Base-by-base conservation (phyloP, 2,329 filamentous ascomycete species). In the Phialophora tarda region DNA sequence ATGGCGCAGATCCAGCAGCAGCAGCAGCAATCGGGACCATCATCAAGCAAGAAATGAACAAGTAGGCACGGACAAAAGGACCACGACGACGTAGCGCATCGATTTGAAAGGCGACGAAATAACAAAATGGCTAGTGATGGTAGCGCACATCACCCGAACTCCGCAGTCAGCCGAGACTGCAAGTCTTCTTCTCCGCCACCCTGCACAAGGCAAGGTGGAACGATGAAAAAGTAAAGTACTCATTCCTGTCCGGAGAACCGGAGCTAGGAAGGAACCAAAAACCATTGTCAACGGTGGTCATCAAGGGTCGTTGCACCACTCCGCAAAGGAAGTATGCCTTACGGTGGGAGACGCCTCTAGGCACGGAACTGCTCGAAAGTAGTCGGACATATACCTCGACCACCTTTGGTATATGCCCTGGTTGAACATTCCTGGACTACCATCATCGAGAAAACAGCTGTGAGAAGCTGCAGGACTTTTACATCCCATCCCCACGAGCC, bases 1-100 rank as follows among this genome's bases (percentile, higher is more conserved):
- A 88, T 89, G 86, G 67, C 65, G 23, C 68, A 64, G 41, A 58
- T 60, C 38, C 67, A 65, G 59, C 63, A 71, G 26, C 26, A 26
- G 30, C 64, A 69, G 44, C 63, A 63, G 30, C 54, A 64, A 32
- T 53, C 21, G 21, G 21, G 48, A 10, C 5, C 66, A 59, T 28
- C 54, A 38, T 17, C 63, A 65, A 38, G 48, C 38, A 65, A 70
- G 63, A 66, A 67, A 44, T 67, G 50, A 65, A 38, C n/a, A 28
- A 51, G 38, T 44, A n/a, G 38, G 38, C 38, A n/a, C 38, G 4
- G 38, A 41, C 17, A 17, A n/a, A 5, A 41, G 17, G 38, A 17
- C 38, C 38, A 41, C n/a, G 38, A 17, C 38, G 17, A 41, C 2
- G 38, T 41, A 17, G 10, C 32, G 10, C 32, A 12, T 34, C 32